Evolutionary conservation across 768 basidiomycete species (phyloP).

Genomic region (Suillus hirtellus): DNA sequence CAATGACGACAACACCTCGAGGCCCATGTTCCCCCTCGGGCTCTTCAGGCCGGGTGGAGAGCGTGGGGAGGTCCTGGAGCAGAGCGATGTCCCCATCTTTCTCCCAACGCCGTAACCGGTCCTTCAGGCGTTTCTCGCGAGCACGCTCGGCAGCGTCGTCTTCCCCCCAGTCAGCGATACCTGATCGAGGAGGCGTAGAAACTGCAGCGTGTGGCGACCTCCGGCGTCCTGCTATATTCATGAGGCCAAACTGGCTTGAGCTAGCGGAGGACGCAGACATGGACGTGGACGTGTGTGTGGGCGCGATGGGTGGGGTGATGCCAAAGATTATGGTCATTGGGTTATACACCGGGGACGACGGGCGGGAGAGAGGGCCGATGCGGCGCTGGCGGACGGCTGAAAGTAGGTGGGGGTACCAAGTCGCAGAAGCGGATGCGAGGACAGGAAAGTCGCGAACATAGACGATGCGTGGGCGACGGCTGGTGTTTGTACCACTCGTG

Average conservation of each 20-base stretch:
- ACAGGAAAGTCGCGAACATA: conserved; percentile 83
- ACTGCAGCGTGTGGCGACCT: conserved; percentile 34
- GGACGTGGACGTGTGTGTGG: neutral
- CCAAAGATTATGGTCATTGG: conserved; percentile 88
- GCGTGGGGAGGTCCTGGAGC: conserved; percentile 62
- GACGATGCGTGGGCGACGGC: conserved; percentile 64
- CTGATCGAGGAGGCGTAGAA: conserved; percentile 34
- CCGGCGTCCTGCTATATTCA: conserved; percentile 49
- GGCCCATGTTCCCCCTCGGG: conserved; percentile 33
- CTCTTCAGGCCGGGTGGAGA: conserved; percentile 42
- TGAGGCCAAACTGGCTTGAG: conserved; percentile 33
- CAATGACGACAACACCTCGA: conserved; percentile 49
- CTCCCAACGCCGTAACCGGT: conserved; percentile 76
- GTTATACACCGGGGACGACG: conserved; percentile 58
- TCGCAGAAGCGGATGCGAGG: conserved; percentile 66
- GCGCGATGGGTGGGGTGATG: conserved; percentile 74
- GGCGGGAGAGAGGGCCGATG: conserved; percentile 58
- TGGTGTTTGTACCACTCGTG: conserved; percentile 23
- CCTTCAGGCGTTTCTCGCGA: conserved; percentile 70
- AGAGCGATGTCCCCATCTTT: conserved; percentile 53
- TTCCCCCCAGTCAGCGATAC: conserved; percentile 62
- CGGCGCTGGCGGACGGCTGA: conserved; percentile 77
- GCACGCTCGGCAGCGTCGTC: conserved; percentile 63
- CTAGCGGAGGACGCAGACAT: conserved; percentile 26
- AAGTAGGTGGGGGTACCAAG: conserved; percentile 82